A percentile compares a stretch with the other conserved stretches of the same genome.
These are phyloP conservation scores for Entophlyctis luteolus DNA, from an alignment of 192 early-diverging fungal species.

Conservation along the genomic window DNA sequence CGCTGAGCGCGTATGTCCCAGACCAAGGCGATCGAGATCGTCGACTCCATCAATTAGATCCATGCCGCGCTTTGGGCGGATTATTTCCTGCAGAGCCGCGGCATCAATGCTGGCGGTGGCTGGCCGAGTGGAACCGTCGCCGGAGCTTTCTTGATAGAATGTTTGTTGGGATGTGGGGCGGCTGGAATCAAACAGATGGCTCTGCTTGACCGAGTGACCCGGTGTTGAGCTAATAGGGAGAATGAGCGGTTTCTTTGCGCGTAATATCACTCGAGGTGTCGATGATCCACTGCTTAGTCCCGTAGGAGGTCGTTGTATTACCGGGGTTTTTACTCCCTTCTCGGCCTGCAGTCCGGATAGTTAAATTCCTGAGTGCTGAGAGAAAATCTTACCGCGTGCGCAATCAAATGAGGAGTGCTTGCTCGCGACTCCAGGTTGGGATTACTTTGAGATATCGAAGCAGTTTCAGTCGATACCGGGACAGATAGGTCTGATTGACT, in stretches of 20 bases:
- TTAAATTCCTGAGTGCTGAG: not conserved
- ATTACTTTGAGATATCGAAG: not conserved
- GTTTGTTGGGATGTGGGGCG: conserved; percentile 10
- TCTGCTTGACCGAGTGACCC: conserved; percentile 1
- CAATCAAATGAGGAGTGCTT: not conserved
- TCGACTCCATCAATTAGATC: not conserved
- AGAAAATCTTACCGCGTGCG: not conserved
- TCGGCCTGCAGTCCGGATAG: not conserved
- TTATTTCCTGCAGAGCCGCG: not conserved
- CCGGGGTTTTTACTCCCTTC: not conserved
- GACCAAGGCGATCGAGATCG: conserved; percentile 6
- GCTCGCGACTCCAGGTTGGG: not conserved
- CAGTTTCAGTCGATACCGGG: not conserved
- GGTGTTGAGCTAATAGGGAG: conserved; percentile 37
- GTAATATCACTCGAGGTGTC: conserved; percentile 6
- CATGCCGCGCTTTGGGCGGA: conserved; percentile 1
- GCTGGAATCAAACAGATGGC: not conserved
- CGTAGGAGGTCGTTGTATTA: not conserved
- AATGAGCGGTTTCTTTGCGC: conserved; percentile 35
- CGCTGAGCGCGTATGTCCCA: not conserved
- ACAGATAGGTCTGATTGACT: not conserved
- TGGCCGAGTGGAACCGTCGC: not conserved
- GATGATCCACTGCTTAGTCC: not conserved
- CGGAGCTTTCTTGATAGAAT: not conserved
- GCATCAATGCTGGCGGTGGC: not conserved